Base-by-base conservation (phyloP, 2,329 filamentous ascomycete genomes). In the Aureobasidium sp. region DNA sequence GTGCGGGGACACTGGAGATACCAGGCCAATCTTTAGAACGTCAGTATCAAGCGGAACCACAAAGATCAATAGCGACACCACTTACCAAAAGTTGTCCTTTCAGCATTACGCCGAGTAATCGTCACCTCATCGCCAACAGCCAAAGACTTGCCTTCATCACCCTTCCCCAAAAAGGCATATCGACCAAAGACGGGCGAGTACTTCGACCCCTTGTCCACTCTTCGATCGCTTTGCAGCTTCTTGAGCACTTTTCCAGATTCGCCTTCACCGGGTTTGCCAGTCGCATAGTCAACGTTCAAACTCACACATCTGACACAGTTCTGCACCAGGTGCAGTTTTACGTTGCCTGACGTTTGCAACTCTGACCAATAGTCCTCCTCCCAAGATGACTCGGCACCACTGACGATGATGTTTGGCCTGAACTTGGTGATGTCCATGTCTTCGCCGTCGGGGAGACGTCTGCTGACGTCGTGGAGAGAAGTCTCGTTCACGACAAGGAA, bases 401-500 rank as follows among this genome's bases (percentile, higher is more conserved):
- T 69, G 42, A 79, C 60, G 37, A 79, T 72, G 56, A 79, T 75
- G 64, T 79, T 79, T 5, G 77, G 77, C 3, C 77, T 70, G 66
- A 79, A 79, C 62, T 79, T 79, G 6, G 72, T 73, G 37, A 79
- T 73, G 63, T 79, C 76, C 71, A 77, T 76, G 50, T 69, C 58
- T 52, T 71, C 66, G 14, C 69, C 72, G 0, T 70, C 69, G 0
- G 71, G 67, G 0, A 79, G 68, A 6, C 75, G 69, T 8, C 66
- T 63, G 37, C 82, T 84, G 50, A 95, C 82, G 67, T 89, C 80
- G 22, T 79, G 74, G n/a, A 92, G 80, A 1, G 89, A 94, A 2
- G 84, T 81, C 64, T 85, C 80, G 0, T 86, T 89, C 5, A 87
- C 81, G 27, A 96, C 73, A 15, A 96, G 81, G 71, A 88, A 89